phyloP scores from a whole-genome alignment of 805 yeast species.

The Spathaspora hagerdaliae region DNA sequence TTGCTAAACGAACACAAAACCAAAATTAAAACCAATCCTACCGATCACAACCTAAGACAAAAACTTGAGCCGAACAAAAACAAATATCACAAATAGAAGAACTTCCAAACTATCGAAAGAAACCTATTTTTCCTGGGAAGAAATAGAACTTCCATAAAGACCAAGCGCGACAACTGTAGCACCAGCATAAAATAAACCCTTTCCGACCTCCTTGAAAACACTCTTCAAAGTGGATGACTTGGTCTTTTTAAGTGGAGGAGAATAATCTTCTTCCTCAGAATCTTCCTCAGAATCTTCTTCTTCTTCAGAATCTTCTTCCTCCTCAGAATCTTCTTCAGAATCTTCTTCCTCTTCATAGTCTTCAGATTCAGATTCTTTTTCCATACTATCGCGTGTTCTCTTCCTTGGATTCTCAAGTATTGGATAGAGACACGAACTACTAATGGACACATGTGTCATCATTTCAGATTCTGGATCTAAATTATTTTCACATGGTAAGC shows the following conservation, averaged over 20 bases:
- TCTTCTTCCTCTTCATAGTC: neutral
- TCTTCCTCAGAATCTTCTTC: neutral
- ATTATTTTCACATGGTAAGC: too few species aligned
- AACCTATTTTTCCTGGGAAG: neutral
- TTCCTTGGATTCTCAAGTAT: neutral
- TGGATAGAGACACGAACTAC: too few species aligned
- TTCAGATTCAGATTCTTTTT: neutral
- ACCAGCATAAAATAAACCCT: conserved; percentile 27
- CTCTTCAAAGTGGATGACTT: conserved; percentile 8
- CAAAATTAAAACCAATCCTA: neutral
- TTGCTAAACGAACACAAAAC: neutral
- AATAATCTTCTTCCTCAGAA: neutral
- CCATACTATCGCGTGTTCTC: neutral
- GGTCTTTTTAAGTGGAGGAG: conserved; percentile 7
- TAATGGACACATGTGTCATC: too few species aligned
- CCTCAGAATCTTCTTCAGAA: neutral
- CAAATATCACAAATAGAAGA: neutral
- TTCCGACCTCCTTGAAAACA: conserved; percentile 26
- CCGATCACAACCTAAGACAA: too few species aligned
- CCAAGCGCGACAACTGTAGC: conserved; percentile 33
- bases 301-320: neutral
- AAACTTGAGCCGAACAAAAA: neutral
- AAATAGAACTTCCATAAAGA: conserved; percentile 25
- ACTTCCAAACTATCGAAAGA: neutral
- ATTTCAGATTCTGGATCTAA: too few species aligned